Base-by-base conservation (phyloP, 441 rosid genomes). In the Corymbia citriodora region DNA sequence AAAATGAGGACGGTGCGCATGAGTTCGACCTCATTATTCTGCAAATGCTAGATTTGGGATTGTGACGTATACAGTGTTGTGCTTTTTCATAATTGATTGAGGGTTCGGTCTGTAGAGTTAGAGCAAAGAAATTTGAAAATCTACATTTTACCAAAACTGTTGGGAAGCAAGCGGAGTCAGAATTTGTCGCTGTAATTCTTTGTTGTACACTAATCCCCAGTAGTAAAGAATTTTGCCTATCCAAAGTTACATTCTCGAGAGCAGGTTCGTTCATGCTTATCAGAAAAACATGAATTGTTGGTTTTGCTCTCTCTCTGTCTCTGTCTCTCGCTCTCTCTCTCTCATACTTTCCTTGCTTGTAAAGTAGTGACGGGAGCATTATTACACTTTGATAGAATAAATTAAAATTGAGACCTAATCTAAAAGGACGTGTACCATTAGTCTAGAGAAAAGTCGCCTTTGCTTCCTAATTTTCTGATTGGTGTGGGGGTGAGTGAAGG, bases 11-110 rank as follows among this genome's bases (percentile, higher is more conserved):
- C 0, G 50, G 17, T 13, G 4, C 7, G 18, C 11, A 55, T 36
- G 50, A 59, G 23, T 90, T 94, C 5, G 95, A 93, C 49, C 90
- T 96, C 92, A 92, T 91, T 40, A 92, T 94, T 94, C 88, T 93
- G 85, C 52, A 79, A 79, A 79, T 79, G 52, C 85, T 45, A 13
- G 85, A 79, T n/a, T 17, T 14, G n/a, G 85, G 85, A n/a, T 17
- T 45, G 40, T 7, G n/a, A 79, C 52, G 25, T 45, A 45, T 45
- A 45, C 49, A 45, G 85, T 45, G 53, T 45, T 79, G 85, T 45
- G 85, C 23, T 13, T 9, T 79, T 79, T 23, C 85, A 45, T 79
- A 23, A 79, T 79, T 79, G 85, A 79, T 79, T 25, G 49, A 79
- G 85, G 85, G 85, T 45, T n/a, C 85, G 13, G 49, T 79, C n/a